Percentiles rank a stretch among this genome's conserved stretches.
Conservation (phyloP, 1,139 yeast species). For the Suhomyces choctaworum region DNA sequence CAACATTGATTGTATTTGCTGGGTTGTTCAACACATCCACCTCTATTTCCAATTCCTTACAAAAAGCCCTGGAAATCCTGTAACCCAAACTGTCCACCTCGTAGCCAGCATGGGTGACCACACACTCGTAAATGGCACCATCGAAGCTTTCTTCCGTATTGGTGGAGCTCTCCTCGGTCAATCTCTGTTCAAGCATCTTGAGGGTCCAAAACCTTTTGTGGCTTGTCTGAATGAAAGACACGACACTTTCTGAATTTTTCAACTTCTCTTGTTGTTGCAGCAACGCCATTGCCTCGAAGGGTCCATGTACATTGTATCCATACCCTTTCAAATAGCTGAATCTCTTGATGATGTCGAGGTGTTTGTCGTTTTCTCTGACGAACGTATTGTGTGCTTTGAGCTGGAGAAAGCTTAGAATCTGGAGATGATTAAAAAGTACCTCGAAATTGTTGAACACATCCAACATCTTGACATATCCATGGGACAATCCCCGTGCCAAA, state of each 20-base stretch:
- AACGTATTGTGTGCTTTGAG: slow-evolving; percentile 12
- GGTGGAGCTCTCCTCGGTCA: slow-evolving; percentile 8
- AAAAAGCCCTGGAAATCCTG: slow-evolving; percentile 34
- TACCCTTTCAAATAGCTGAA: slow-evolving; percentile 32
- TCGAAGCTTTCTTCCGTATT: slow-evolving; percentile 2
- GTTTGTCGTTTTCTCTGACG: slow-evolving; percentile 10
- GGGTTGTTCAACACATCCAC: slow-evolving; percentile 36
- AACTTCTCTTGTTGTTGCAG: slow-evolving; percentile 20
- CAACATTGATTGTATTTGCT: slow-evolving; percentile 32
- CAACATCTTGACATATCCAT: slow-evolving; percentile 31
- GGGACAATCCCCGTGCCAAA: slow-evolving; percentile 28
- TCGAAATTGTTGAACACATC: slow-evolving; percentile 26
- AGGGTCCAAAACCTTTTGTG: slow-evolving; percentile 28
- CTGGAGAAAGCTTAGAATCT: slow-evolving; percentile 32
- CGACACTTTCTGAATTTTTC: slow-evolving; percentile 17
- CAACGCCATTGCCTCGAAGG: slow-evolving; percentile 22
- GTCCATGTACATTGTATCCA: slow-evolving; percentile 42
- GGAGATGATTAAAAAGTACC: slow-evolving; percentile 41
- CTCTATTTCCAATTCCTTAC: slow-evolving; percentile 47
- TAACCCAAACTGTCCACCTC: slow-evolving; percentile 12
- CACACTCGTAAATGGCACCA: slow-evolving; percentile 23
- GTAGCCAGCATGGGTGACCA: slow-evolving; percentile 29
- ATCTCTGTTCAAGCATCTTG: slow-evolving; percentile 24
- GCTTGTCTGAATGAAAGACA: slow-evolving; percentile 17
- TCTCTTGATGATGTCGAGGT: slow-evolving; percentile 13